phyloP scores from a whole-genome alignment of 768 basidiomycete genomes.

The Termitomyces sp. region DNA sequence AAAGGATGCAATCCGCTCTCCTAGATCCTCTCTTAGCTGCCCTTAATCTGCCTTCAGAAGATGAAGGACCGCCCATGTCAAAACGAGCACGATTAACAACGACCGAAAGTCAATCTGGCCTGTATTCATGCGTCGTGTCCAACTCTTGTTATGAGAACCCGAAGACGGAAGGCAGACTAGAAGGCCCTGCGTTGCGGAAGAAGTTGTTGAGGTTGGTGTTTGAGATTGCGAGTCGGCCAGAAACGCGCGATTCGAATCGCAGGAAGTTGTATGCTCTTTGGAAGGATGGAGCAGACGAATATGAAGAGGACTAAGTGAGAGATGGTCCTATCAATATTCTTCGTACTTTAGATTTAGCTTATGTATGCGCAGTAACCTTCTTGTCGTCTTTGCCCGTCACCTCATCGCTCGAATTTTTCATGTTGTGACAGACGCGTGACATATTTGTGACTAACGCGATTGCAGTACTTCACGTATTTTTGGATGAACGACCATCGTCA shows the following conservation, averaged over 20 bases:
- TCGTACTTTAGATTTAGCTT: neutral
- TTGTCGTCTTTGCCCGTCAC: neutral
- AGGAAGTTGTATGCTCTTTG: conserved; percentile 81
- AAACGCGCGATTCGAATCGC: conserved; percentile 75
- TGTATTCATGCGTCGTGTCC: conserved; percentile 40
- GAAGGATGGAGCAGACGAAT: conserved; percentile 45
- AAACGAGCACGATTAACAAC: conserved; percentile 40
- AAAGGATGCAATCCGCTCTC: conserved; percentile 64
- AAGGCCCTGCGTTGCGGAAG: conserved; percentile 36
- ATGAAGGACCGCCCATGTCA: conserved; percentile 33
- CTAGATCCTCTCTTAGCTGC: conserved; percentile 64
- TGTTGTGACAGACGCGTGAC: conserved; percentile 9
- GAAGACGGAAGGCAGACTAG: conserved; percentile 29
- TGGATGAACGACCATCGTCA: conserved; percentile 3
- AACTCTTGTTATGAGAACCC: conserved; percentile 50
- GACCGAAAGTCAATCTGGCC: conserved; percentile 14
- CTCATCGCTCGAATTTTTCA: neutral
- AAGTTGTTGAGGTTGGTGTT: conserved; percentile 62
- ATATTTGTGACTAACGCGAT: conserved; percentile 18
- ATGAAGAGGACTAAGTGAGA: conserved; percentile 30
- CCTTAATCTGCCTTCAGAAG: conserved; percentile 32
- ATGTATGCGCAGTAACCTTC: neutral
- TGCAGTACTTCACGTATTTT: neutral
- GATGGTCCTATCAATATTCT: conserved; percentile 8
- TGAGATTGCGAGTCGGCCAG: conserved; percentile 63